Base-by-base conservation (phyloP, 306 rosid genomes). In the Cicer chorassanicum region DNA sequence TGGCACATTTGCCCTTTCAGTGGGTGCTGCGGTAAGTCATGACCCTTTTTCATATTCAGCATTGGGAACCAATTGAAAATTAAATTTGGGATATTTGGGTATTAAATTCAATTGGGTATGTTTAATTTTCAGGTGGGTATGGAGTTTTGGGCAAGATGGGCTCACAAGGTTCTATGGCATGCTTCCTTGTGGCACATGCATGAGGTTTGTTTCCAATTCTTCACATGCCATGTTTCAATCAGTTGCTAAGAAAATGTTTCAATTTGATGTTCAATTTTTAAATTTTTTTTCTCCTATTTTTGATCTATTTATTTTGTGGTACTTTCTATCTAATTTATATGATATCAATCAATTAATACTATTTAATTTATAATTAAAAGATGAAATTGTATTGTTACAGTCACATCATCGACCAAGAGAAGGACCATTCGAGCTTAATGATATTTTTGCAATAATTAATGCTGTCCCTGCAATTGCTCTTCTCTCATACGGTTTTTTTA, bases 391-490 rank as follows among this genome's bases (percentile, higher is more conserved):
- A 65, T 78, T 78, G 63, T 89, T 60, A 59, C 80, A 94, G 99
- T 94, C 99, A 3, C 99, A 94, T 74, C 99, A 94, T 80, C 72
- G 87, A 73, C 87, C 97, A n/a, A 92, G 99, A 82, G 99, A 94
- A 83, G 99, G 97, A 1, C 88, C 97, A 0, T 94, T 94, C 53
- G 99, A 94, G 83, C 89, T 94, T 8, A 94, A 94, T 85, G 99
- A 94, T 46, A 92, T 92, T 19, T 94, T 94, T 69, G 99, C 99
- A 6, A 86, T 94, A 56, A 84, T 36, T 5, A 94, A 94, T 74
- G 99, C 99, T 3, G 93, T 82, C 3, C 99, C 99, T 14, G 99
- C 99, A 5, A 92, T 94, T 39, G 90, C 86, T 14, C 96, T 94
- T 14, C 95, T 92, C 56, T 82, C 89, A 16, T 94, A 85, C 15